These are phyloP conservation scores for Flaveria floridana DNA, from an alignment of 140 eudicot genomes.

Conservation along the genomic window DNA sequence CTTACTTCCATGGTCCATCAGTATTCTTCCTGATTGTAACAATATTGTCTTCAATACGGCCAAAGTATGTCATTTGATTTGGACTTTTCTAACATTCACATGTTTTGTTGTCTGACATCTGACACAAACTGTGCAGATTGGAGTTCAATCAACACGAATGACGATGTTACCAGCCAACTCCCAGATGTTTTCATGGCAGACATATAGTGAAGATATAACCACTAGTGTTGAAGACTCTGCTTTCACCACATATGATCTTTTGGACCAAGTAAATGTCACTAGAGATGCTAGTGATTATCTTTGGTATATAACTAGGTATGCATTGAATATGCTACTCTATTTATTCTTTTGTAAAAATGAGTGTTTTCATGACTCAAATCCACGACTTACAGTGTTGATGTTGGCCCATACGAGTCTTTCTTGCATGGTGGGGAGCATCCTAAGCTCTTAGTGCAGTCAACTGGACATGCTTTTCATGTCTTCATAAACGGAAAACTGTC, in stretches of 20 bases:
- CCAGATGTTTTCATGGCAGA: conserved; percentile 67
- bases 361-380: conserved; percentile 13
- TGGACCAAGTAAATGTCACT: conserved; percentile 93
- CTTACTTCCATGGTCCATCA: conserved; percentile 86
- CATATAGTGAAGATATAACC: conserved; percentile 70
- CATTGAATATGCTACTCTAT: not conserved
- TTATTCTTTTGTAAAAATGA: not conserved
- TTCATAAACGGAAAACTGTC: conserved; percentile 82
- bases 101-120: not conserved
- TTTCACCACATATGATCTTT: conserved; percentile 56
- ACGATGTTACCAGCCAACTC: conserved; percentile 63
- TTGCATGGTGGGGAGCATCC: conserved; percentile 52
- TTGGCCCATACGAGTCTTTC: conserved; percentile 66
- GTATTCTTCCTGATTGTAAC: conserved; percentile 81
- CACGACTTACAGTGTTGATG: conserved; percentile 54
- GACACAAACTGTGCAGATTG: conserved; percentile 50
- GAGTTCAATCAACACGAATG: conserved; percentile 85
- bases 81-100: not conserved
- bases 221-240: conserved; percentile 52
- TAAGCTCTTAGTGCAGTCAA: conserved; percentile 66
- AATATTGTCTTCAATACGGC: conserved; percentile 84
- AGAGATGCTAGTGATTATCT: conserved; percentile 90
- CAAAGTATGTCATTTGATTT: conserved; percentile 46
- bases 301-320: conserved; percentile 89
- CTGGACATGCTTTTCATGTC: conserved; percentile 88